Base-by-base conservation (phyloP, 305 asterid genomes). In the Fraxinus albicans region DNA sequence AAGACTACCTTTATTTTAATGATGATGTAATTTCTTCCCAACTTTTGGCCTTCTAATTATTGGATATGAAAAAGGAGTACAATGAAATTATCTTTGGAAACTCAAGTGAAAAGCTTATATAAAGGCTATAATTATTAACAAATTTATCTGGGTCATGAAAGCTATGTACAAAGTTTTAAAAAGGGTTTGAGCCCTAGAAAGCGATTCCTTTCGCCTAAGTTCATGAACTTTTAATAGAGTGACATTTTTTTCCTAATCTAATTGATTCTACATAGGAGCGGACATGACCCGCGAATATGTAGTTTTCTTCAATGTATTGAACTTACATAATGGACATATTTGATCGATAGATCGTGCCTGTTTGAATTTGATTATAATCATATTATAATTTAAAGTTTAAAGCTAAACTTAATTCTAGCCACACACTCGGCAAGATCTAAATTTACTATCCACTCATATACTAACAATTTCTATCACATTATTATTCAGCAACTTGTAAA, bases 131-230 rank as follows among this genome's bases (percentile, higher is more conserved):
- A 67, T 58, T 73, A 33, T 6, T 4, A 77, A 6, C 27, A 47
- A 73, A 50, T 15, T 50, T 50, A 15, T 38, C 55, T 36, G 86
- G 82, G 44, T 50, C 78, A 75, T 75, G 83, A 85, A 82, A 78
- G 82, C 79, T 73, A 79, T 35, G 85, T 21, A 10, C 50, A 47
- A 69, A 84, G 65, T 13, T n/a, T 6, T 6, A 74, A 73, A 50
- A 75, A 73, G 29, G 8, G 10, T 55, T 55, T 55, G 27, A 55
- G 10, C 67, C 67, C 10, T 55, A n/a, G 27, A 55, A 55, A 53
- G 67, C 25, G 25, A n/a, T 17, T 44, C 25, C 33, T 73, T 50
- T 36, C 6, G 35, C 55, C 55, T 21, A n/a, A n/a, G 35, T 63
- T 53, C 78, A 35, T 13, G 60, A 44, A 72, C 13, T 47, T 42